Percentiles rank a stretch among this genome's conserved stretches.
Evolutionary conservation across 345 rosid genomes (phyloP).

Genomic region (Sisymbrium irio): DNA sequence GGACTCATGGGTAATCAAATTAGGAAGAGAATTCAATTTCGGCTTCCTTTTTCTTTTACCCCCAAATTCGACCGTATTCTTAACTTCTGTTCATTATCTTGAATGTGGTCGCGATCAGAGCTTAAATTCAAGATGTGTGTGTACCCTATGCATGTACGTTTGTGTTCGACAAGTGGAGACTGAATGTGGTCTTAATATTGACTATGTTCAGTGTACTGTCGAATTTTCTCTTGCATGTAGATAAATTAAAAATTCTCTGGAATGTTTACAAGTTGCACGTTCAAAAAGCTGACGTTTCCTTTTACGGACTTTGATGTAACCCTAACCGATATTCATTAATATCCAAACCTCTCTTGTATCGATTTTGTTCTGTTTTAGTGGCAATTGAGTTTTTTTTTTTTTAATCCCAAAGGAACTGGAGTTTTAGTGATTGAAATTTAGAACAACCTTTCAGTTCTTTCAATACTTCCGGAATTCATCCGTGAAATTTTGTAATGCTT

Average conservation of each 20-base stretch:
- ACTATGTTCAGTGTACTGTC: constrained; percentile 20
- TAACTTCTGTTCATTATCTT: constrained; percentile 3
- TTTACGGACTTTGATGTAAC: not conserved
- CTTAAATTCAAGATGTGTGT: not conserved
- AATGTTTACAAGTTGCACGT: constrained; percentile 17
- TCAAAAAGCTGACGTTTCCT: constrained; percentile 22
- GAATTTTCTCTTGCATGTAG: not conserved
- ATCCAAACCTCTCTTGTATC: not conserved
- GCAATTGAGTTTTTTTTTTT: not conserved
- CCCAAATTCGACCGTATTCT: not conserved
- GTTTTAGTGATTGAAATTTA: not conserved
- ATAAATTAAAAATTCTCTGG: not conserved
- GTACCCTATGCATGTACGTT: not conserved
- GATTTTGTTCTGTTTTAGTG: not conserved
- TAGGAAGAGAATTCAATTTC: constrained; percentile 16
- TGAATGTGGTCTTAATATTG: constrained; percentile 27
- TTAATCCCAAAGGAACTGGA: not conserved
- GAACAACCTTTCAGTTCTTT: not conserved
- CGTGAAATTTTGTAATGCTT: not conserved
- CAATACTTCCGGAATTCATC: not conserved
- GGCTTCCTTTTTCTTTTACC: not conserved
- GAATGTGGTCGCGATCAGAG: constrained; percentile 24
- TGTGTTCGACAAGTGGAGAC: constrained; percentile 17
- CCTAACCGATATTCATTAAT: not conserved
- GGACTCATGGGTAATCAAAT: not conserved